Percentiles rank a stretch among this genome's conserved stretches.
Evolutionary conservation across 2,329 filamentous ascomycete genomes (phyloP).

Genomic region (Aspergillus candidus): DNA sequence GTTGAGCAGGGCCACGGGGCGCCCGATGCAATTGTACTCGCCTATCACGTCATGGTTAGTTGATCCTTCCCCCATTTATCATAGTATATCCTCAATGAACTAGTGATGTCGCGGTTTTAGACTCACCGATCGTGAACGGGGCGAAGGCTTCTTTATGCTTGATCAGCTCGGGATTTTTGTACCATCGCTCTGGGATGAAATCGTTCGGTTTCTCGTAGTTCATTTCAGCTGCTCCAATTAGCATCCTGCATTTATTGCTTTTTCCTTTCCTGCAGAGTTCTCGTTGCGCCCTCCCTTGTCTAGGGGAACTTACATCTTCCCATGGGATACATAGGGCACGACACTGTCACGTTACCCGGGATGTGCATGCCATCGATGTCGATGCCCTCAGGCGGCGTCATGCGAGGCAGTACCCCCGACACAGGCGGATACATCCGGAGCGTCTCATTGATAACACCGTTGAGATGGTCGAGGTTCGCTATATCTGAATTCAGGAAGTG

Average conservation of each 20-base stretch:
- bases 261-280: background rate
- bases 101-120: too few relatives aligned
- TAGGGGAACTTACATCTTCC: conserved; percentile 17
- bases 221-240: conserved; percentile 15
- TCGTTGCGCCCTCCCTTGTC: background rate
- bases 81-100: too few relatives aligned
- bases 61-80: too few relatives aligned
- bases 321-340: conserved; percentile 18
- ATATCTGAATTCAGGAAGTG: background rate
- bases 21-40: conserved; percentile 4
- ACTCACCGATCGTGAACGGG: conserved; percentile 29
- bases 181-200: conserved; percentile 31
- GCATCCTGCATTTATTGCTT: background rate
- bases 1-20: conserved; percentile 2
- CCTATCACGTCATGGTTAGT: too few relatives aligned
- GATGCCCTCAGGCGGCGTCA: conserved; percentile 14
- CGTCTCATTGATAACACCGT: conserved; percentile 13
- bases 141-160: conserved; percentile 29
- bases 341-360: conserved; percentile 17
- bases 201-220: conserved; percentile 21
- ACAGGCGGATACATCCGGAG: conserved; percentile 11
- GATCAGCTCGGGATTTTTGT: conserved; percentile 26
- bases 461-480: conserved; percentile 6
- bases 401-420: conserved; percentile 6
- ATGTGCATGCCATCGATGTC: conserved; percentile 12